A percentile compares a stretch with the other conserved stretches of the same genome.
phyloP scores from a whole-genome alignment of 1,139 yeast genomes.

The Entelexis paramagnoliae region DNA sequence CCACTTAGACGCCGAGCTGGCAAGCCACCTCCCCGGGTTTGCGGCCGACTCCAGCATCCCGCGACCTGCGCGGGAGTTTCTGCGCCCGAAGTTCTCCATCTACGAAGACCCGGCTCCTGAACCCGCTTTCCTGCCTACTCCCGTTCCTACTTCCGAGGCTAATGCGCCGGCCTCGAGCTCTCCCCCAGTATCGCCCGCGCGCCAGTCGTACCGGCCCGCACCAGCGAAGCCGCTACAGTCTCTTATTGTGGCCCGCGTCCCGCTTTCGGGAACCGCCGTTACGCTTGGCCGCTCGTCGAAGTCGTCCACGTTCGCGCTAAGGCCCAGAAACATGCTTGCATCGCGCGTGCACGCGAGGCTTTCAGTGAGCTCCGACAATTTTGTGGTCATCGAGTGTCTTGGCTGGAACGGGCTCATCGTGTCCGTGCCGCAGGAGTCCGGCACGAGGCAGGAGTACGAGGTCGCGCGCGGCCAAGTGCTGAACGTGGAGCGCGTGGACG shows the following conservation, averaged over 20 bases:
- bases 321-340: constrained; percentile 47
- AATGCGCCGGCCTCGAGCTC: constrained; percentile 18
- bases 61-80: constrained; percentile 3
- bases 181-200: constrained; percentile 11
- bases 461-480: constrained; percentile 42
- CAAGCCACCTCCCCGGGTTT: constrained; percentile 23
- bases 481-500: constrained; percentile 45
- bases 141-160: constrained; percentile 24
- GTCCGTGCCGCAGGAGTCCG: constrained; percentile 39
- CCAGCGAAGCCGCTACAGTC: constrained; percentile 26
- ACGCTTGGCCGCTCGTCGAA: constrained; percentile 58
- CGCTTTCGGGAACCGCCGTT: constrained; percentile 30
- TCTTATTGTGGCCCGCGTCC: constrained; percentile 29
- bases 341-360: constrained; percentile 56
- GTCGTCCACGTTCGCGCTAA: constrained; percentile 48
- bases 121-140: constrained; percentile 18
- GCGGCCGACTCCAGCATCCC: constrained; percentile 15
- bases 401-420: constrained; percentile 66
- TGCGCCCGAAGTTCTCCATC: constrained; percentile 13
- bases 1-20: not conserved
- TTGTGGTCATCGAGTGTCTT: constrained; percentile 42
- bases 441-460: constrained; percentile 17
- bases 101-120: constrained; percentile 15
- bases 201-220: not conserved
- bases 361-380: constrained; percentile 27